Percentiles rank a stretch among this genome's conserved stretches.
Evolutionary conservation across 2,329 filamentous ascomycete genomes (phyloP).

Genomic region (Microdochium nivale): DNA sequence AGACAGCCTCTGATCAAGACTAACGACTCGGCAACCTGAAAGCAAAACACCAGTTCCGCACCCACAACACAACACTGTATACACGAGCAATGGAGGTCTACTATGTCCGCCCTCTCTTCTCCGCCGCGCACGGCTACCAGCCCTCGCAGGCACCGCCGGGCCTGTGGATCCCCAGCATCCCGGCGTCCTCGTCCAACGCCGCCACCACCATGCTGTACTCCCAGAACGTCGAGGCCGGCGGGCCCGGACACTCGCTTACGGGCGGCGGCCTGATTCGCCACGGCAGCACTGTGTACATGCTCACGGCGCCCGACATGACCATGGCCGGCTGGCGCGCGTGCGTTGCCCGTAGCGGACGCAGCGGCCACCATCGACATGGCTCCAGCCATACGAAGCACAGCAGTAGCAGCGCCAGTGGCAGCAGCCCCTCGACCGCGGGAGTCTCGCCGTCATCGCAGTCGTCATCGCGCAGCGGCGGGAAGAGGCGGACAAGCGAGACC

Average conservation of each 20-base stretch:
- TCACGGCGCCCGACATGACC: slow-evolving; percentile 4
- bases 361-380: background rate
- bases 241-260: slow-evolving; percentile 4
- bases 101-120: background rate
- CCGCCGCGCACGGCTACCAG: background rate
- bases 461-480: background rate
- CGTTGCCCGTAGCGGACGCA: background rate
- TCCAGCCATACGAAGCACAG: background rate
- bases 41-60: background rate
- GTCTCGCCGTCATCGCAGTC: background rate
- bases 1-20: no score
- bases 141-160: slow-evolving; percentile 4
- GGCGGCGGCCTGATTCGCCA: slow-evolving; percentile 5
- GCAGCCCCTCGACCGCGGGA: no score
- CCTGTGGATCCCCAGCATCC: slow-evolving; percentile 3
- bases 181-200: background rate
- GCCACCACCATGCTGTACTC: background rate
- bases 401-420: no score
- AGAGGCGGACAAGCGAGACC: background rate
- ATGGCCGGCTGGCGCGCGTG: slow-evolving; percentile 6
- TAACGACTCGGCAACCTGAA: background rate
- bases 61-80: background rate
- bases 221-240: background rate
- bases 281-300: slow-evolving; percentile 5
- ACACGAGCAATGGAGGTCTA: background rate